phyloP scores from a whole-genome alignment of 139 green algal species.

The Volvox reticuliferus region DNA sequence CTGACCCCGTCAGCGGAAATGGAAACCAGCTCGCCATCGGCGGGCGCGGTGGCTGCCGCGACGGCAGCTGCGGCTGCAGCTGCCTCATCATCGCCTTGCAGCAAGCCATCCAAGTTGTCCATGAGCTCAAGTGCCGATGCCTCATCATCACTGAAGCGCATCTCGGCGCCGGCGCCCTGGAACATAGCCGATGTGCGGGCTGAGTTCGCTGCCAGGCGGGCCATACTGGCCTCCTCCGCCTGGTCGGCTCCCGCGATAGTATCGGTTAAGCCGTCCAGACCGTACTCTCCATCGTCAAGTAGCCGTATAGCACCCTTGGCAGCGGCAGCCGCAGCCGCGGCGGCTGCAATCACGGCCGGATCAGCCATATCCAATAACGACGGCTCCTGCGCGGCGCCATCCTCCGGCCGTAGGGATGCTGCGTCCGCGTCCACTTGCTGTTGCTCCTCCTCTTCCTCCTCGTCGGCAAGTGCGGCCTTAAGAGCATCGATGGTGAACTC shows the following conservation, averaged over 20 bases:
- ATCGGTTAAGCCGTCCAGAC: background rate
- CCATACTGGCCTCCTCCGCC: constrained; percentile 30
- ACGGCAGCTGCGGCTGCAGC: constrained; percentile 17
- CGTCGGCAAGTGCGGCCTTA: constrained; percentile 5
- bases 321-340: constrained; percentile 1
- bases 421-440: background rate
- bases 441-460: constrained; percentile 1
- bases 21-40: constrained; percentile 45
- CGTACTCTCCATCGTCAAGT: background rate
- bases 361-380: constrained; percentile 8
- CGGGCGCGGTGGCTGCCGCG: background rate
- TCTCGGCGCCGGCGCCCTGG: constrained; percentile 36
- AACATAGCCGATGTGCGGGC: constrained; percentile 43
- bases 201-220: constrained; percentile 29
- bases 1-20: constrained; percentile 17
- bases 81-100: constrained; percentile 33
- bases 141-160: constrained; percentile 43
- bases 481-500: constrained; percentile 29
- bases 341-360: constrained; percentile 6
- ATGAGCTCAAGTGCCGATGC: constrained; percentile 30
- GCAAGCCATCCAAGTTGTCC: constrained; percentile 30
- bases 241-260: background rate
- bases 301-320: background rate
- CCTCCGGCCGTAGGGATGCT: background rate
- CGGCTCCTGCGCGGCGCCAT: background rate